Conservation (phyloP, 2,329 filamentous ascomycete species). For the Saccharata proteae region DNA sequence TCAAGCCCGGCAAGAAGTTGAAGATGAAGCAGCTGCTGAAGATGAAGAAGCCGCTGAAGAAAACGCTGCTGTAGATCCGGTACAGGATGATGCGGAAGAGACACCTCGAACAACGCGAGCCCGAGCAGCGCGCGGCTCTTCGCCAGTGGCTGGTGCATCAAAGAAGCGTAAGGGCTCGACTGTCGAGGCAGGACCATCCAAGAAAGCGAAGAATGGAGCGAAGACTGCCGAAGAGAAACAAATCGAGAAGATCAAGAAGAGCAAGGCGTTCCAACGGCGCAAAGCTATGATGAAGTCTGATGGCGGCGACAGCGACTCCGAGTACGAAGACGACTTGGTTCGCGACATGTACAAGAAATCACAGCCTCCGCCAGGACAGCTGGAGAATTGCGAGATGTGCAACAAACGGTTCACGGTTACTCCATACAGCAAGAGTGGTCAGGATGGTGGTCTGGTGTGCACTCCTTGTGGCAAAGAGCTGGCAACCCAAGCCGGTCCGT, state of each 20-base stretch:
- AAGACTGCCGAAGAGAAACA: slow-evolving; percentile 5
- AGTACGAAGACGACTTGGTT: slow-evolving; percentile 35
- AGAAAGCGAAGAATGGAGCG: slow-evolving; percentile 29
- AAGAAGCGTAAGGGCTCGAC: slow-evolving; percentile 43
- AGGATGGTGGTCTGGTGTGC: slow-evolving; percentile 78
- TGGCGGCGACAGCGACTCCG: slow-evolving; percentile 31
- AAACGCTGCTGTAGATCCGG: slow-evolving; percentile 19
- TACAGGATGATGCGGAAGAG: slow-evolving; percentile 20
- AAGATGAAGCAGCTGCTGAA: slow-evolving; percentile 27
- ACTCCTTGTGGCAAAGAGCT: slow-evolving; percentile 66
- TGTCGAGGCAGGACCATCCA: slow-evolving; percentile 14
- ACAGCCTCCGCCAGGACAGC: slow-evolving; percentile 63
- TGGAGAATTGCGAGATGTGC: slow-evolving; percentile 79
- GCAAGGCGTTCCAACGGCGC: slow-evolving; percentile 39
- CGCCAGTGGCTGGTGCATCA: slow-evolving; percentile 25
- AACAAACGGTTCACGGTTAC: slow-evolving; percentile 87
- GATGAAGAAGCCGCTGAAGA: slow-evolving; percentile 25
- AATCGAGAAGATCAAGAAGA: slow-evolving; percentile 28
- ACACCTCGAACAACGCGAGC: slow-evolving; percentile 1
- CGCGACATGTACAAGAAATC: slow-evolving; percentile 43
- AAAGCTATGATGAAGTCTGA: slow-evolving; percentile 33
- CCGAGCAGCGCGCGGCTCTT: no score
- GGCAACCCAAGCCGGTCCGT: slow-evolving; percentile 51
- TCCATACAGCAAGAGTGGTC: slow-evolving; percentile 70
- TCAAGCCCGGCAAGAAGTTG: no score